Evolutionary conservation across 1,284 basidiomycete genomes (phyloP), one percentile per base, ranked within the genome.

Genomic region (Prillingera fragicola): DNA sequence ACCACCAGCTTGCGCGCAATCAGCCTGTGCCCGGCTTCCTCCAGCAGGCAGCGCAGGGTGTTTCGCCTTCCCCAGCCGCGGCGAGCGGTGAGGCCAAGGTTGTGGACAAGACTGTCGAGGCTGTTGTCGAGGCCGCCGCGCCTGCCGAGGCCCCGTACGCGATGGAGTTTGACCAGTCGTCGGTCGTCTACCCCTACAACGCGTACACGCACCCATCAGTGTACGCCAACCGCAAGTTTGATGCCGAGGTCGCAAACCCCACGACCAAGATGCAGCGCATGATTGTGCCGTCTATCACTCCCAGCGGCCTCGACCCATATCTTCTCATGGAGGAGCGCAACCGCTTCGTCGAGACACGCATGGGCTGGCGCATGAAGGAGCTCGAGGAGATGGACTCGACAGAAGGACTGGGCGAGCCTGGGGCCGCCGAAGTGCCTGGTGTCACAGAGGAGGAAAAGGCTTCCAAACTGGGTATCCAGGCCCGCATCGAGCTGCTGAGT

Each of bases 181-280:
- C 87, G 3, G 78, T 82, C 39, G 83, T 96, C 47, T 94, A 95
- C 63, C 94, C 94, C 1, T 96, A 94, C 77, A 97, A 96, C 68
- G 84, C 92, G n/a, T 95, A 84, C 68, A 77, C 78, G 21, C 82
- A 92, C 61, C 94, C 94, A 1, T 84, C 87, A 60, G 78, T 83
- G 4, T 74, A 73, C 39, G 69, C 77, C 40, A 81, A 85, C 56
- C 79, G 87, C 52, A 76, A 79, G 34, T 67, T 80, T 43, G 81
- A 66, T 38, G 61, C 62, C 8, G 62, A 68, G 42, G 53, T 67
- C 45, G 37, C 59, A 19, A 62, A 68, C 40, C 70, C 68, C 10
- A 56, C 65, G 38, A 65, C 58, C 53, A 69, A 66, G 53, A 55
- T 69, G 45, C 87, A 92, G 66, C 79, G 84, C 5, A 78, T 90